Conservation (phyloP, 805 yeast species). For the Kregervanrija pseudodelftensis region DNA sequence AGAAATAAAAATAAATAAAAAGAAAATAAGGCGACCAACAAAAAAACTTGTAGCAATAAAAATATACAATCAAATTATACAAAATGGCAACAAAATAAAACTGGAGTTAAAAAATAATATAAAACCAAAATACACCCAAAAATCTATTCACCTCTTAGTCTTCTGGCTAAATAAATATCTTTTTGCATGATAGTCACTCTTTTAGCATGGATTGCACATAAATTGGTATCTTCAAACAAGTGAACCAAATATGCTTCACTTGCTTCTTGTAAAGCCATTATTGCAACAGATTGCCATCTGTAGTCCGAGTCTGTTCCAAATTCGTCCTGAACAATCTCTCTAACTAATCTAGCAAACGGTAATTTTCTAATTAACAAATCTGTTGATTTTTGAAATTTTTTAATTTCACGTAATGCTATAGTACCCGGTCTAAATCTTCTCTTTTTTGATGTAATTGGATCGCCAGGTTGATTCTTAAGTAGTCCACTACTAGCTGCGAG, state of each 20-base stretch:
- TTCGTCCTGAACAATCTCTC: constrained; percentile 62
- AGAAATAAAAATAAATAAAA: no score
- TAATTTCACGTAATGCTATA: constrained; percentile 58
- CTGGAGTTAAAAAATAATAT: no score
- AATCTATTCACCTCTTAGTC: constrained; percentile 49
- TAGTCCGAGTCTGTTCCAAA: constrained; percentile 48
- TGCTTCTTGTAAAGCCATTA: constrained; percentile 74
- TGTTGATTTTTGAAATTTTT: constrained; percentile 60
- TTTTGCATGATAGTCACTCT: constrained; percentile 82
- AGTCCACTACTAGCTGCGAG: constrained; percentile 28
- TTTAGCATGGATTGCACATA: constrained; percentile 73
- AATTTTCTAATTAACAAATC: constrained; percentile 62
- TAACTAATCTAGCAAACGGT: constrained; percentile 71
- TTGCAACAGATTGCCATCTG: constrained; percentile 75
- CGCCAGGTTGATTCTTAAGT: constrained; percentile 47
- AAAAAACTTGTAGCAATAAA: no score
- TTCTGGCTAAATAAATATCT: constrained; percentile 73
- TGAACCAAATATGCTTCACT: constrained; percentile 72
- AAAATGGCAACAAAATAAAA: no score
- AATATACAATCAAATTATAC: no score
- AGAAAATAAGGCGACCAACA: no score
- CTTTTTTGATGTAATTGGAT: constrained; percentile 32
- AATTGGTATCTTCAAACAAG: constrained; percentile 67
- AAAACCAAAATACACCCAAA: no score
- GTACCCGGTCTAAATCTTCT: constrained; percentile 56